Evolutionary conservation across 306 rosid genomes (phyloP).

Genomic region (Vicia villosa): DNA sequence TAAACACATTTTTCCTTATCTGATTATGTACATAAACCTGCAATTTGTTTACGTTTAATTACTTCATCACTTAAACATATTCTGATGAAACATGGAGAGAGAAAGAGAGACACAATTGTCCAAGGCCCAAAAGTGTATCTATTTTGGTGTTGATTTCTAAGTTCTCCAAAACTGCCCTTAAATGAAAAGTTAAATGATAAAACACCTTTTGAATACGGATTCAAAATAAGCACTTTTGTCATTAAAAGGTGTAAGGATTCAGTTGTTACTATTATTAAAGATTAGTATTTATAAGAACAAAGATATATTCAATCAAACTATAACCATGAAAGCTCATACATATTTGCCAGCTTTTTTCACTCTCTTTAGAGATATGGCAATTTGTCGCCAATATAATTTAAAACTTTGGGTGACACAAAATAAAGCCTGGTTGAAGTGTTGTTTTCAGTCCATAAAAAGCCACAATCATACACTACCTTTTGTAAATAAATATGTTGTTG

Average conservation of each 20-base stretch:
- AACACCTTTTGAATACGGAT: neutral
- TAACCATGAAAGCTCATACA: neutral
- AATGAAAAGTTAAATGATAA: neutral
- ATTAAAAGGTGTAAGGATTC: neutral
- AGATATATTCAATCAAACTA: too few species aligned
- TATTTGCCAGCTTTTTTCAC: neutral
- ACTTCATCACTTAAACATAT: too few species aligned
- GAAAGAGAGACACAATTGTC: too few species aligned
- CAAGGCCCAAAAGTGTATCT: neutral
- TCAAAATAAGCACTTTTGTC: conserved; percentile 8
- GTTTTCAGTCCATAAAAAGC: neutral
- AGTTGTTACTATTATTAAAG: too few species aligned
- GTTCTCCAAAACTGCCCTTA: neutral
- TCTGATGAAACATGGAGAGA: too few species aligned
- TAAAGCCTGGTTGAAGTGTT: neutral
- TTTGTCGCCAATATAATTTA: neutral
- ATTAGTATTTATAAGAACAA: too few species aligned
- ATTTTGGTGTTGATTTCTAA: neutral
- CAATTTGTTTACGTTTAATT: too few species aligned
- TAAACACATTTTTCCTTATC: too few species aligned
- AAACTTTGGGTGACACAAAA: neutral
- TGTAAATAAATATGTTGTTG: neutral
- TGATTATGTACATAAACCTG: too few species aligned
- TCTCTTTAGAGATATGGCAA: neutral
- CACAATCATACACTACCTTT: conserved; percentile 17